Percentiles rank a stretch among this genome's conserved stretches.
Evolutionary conservation across 257 asterid species (phyloP).

Genomic region (Solanum sitiens): DNA sequence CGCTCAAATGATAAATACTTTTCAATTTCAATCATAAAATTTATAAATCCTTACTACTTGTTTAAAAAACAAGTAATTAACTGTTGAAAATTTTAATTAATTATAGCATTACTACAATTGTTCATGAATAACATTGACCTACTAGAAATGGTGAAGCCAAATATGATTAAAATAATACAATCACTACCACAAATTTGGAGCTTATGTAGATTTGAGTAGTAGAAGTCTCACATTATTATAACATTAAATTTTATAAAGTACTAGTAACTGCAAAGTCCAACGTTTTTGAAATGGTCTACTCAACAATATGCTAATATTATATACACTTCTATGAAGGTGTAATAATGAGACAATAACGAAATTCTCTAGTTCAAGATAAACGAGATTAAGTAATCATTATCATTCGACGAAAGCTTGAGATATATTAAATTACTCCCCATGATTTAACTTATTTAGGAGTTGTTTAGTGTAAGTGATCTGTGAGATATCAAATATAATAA

Average conservation of each 20-base stretch:
- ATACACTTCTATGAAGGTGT: background rate
- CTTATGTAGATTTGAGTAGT: background rate
- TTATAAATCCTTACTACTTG: background rate
- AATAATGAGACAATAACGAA: background rate
- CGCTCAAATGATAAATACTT: background rate
- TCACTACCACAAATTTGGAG: background rate
- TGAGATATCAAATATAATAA: no score
- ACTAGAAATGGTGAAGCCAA: background rate
- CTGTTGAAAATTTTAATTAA: background rate
- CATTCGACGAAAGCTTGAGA: background rate
- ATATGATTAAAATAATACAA: background rate
- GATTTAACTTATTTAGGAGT: no score
- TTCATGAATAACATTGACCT: background rate
- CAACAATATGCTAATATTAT: background rate
- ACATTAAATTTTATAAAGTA: background rate
- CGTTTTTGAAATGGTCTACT: background rate
- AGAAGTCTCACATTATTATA: background rate
- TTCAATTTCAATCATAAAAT: background rate
- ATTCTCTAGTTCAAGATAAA: background rate
- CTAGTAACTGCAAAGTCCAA: background rate
- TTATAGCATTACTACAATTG: background rate
- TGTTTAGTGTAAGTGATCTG: no score
- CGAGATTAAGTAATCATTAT: background rate
- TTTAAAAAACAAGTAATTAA: background rate
- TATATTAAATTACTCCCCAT: background rate